Percentiles rank a stretch among this genome's conserved stretches.
phyloP scores from a whole-genome alignment of 2,329 filamentous ascomycete species.

The Fulvia fulva region DNA sequence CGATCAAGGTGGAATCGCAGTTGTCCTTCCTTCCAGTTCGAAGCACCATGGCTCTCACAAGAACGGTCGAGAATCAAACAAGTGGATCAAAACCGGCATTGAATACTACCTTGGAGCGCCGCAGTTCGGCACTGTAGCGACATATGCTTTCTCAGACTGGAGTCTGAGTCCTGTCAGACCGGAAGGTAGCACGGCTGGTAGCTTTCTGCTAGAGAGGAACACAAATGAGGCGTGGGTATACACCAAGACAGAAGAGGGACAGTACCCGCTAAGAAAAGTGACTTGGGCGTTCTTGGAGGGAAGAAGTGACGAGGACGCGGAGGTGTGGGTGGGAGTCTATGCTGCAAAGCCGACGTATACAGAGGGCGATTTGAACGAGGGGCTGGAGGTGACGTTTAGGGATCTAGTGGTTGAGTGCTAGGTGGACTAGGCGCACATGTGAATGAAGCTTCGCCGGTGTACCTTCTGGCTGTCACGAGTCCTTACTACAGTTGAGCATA shows the following conservation, averaged over 20 bases:
- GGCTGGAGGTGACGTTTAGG: conserved; percentile 15
- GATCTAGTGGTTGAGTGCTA: conserved; percentile 15
- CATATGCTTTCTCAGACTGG: conserved; percentile 17
- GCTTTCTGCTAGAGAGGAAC: conserved; percentile 28
- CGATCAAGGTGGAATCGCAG: conserved; percentile 16
- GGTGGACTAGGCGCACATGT: background rate
- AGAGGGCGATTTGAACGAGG: conserved; percentile 5
- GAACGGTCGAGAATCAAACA: background rate
- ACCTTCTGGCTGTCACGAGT: background rate
- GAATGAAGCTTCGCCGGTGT: background rate
- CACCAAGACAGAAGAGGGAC: conserved; percentile 27
- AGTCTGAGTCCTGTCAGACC: conserved; percentile 16
- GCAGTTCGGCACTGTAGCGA: conserved; percentile 14
- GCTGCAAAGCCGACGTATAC: conserved; percentile 16
- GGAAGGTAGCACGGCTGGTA: conserved; percentile 7
- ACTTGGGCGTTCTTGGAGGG: conserved; percentile 19
- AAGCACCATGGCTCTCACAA: background rate
- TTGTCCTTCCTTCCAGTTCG: conserved; percentile 7
- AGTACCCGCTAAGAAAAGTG: conserved; percentile 38
- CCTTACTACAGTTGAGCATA: background rate
- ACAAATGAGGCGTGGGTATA: conserved; percentile 68
- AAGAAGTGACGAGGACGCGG: conserved; percentile 13
- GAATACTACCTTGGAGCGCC: conserved; percentile 15
- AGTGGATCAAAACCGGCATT: conserved; percentile 16
- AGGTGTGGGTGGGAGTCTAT: conserved; percentile 17